These are phyloP conservation scores for Saccharomycopsis malanga DNA, from an alignment of 805 yeast species.

Conservation along the genomic window DNA sequence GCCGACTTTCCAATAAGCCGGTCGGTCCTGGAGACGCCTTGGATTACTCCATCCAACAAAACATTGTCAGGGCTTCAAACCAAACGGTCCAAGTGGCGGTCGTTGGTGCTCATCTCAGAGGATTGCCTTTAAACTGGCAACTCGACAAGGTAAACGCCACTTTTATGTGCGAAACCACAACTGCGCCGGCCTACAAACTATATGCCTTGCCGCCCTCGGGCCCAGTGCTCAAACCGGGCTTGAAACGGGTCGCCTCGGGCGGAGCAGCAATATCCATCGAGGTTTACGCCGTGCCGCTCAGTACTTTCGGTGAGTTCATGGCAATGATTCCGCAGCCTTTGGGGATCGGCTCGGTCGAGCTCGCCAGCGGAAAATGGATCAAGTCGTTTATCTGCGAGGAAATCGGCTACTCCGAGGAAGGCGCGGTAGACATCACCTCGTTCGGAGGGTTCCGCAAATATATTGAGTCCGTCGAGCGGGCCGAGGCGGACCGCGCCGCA, in stretches of 20 bases:
- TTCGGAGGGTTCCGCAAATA: constrained; percentile 86
- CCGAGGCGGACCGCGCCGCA: constrained; percentile 20
- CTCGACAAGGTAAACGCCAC: constrained; percentile 75
- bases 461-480: constrained; percentile 27
- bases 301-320: constrained; percentile 74
- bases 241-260: constrained; percentile 52
- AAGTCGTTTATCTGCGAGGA: constrained; percentile 96
- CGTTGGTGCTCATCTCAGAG: constrained; percentile 91
- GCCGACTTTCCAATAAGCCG: constrained; percentile 3
- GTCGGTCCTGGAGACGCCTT: constrained; percentile 40
- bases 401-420: constrained; percentile 63
- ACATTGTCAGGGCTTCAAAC: constrained; percentile 29
- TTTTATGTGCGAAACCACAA: constrained; percentile 55
- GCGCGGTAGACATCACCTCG: constrained; percentile 73
- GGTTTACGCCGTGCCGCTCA: constrained; percentile 74
- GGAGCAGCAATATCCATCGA: constrained; percentile 59
- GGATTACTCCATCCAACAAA: constrained; percentile 37
- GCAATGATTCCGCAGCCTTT: constrained; percentile 89
- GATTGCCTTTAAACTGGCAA: constrained; percentile 92
- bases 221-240: constrained; percentile 84
- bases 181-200: constrained; percentile 64
- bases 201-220: constrained; percentile 71
- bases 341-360: constrained; percentile 90
- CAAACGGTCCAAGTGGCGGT: constrained; percentile 70
- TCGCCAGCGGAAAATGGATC: constrained; percentile 73